phyloP scores from a whole-genome alignment of 2,329 filamentous ascomycete species.

The Hypoxylon sp. region DNA sequence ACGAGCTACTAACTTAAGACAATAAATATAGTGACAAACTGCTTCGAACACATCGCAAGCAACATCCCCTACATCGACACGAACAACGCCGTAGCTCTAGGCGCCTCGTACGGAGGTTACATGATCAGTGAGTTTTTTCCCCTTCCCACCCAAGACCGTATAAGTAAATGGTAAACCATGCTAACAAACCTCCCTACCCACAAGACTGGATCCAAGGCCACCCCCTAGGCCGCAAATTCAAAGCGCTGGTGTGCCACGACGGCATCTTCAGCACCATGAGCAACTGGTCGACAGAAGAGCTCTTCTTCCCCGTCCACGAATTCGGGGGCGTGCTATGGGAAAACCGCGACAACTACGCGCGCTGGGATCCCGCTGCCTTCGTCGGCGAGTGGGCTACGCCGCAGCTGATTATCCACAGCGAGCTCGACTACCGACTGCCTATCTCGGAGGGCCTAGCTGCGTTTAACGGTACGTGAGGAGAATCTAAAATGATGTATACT shows the following conservation, averaged over 20 bases:
- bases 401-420: slow-evolving; percentile 88
- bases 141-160: neutral
- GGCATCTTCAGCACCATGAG: slow-evolving; percentile 82
- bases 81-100: slow-evolving; percentile 77
- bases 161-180: neutral
- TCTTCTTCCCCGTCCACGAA: slow-evolving; percentile 80
- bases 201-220: slow-evolving; percentile 91
- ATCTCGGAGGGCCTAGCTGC: slow-evolving; percentile 87
- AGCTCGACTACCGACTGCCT: slow-evolving; percentile 89
- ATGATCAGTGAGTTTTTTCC: slow-evolving; percentile 74
- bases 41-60: slow-evolving; percentile 79
- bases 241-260: slow-evolving; percentile 89
- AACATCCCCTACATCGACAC: slow-evolving; percentile 79
- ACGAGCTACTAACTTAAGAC: slow-evolving; percentile 5
- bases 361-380: slow-evolving; percentile 77
- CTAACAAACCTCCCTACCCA: slow-evolving; percentile 31
- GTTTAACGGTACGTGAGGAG: slow-evolving; percentile 71
- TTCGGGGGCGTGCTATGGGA: slow-evolving; percentile 75
- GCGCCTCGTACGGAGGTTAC: slow-evolving; percentile 81
- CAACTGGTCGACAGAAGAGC: slow-evolving; percentile 75
- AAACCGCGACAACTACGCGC: slow-evolving; percentile 74
- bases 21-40: slow-evolving; percentile 69
- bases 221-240: slow-evolving; percentile 84
- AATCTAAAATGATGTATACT: neutral
- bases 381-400: slow-evolving; percentile 85